Evolutionary conservation across 176 grass and related monocot species (phyloP).

Genomic region (Raddia guianensis): DNA sequence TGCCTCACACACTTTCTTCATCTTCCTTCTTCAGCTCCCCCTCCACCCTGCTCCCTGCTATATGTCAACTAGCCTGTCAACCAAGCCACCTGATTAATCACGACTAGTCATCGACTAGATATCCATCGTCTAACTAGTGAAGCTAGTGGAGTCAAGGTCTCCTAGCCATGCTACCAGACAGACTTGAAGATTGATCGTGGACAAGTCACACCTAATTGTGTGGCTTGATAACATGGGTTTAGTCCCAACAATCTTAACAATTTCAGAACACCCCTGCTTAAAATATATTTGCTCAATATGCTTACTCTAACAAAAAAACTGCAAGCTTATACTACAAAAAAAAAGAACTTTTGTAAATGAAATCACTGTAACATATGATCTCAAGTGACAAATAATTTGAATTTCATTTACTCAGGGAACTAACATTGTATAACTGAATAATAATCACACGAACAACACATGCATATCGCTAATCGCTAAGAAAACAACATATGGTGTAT

Average conservation of each 20-base stretch:
- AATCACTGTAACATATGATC: not conserved
- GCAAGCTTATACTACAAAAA: not conserved
- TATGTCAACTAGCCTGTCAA: not conserved
- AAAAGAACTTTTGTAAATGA: not conserved
- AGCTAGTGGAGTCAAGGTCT: not conserved
- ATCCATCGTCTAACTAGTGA: not conserved
- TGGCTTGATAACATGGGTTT: not conserved
- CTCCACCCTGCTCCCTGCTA: not conserved
- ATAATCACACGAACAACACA: not conserved
- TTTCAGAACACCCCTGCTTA: not conserved
- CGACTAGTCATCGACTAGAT: not conserved
- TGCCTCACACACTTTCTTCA: not conserved
- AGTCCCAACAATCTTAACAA: not conserved
- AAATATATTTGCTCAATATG: not conserved
- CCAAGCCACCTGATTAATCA: not conserved
- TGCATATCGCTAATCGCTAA: not conserved
- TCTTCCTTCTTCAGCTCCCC: not conserved
- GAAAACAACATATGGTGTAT: conserved; percentile 1
- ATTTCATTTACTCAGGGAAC: not conserved
- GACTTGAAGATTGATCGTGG: not conserved
- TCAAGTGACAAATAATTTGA: not conserved
- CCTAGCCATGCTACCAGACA: not conserved
- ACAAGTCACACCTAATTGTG: not conserved
- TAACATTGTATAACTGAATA: conserved; percentile 13
- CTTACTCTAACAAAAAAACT: not conserved